A percentile compares a stretch with the other conserved stretches of the same genome.
These are phyloP conservation scores for Musa balbisiana DNA, from an alignment of 202 grass and related monocot genomes.

Conservation along the genomic window DNA sequence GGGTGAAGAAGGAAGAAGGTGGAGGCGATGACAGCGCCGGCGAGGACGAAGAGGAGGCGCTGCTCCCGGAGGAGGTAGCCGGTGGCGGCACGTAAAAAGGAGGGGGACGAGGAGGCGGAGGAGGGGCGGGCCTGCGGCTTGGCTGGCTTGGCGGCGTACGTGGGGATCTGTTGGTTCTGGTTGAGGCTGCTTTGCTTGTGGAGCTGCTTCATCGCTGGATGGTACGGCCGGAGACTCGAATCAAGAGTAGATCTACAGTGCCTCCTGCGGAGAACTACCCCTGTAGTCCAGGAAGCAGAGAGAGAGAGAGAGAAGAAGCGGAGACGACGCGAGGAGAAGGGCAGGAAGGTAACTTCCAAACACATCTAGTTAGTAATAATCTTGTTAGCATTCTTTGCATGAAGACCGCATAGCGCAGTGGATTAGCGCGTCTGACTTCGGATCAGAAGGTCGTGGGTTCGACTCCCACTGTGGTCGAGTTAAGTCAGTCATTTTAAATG, in stretches of 20 bases:
- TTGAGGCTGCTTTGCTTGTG: slow-evolving; percentile 19
- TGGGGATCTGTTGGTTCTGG: slow-evolving; percentile 34
- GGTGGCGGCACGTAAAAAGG: slow-evolving; percentile 32
- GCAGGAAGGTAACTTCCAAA: too few relatives aligned
- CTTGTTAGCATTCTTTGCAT: too few relatives aligned
- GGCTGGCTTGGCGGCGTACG: slow-evolving; percentile 34
- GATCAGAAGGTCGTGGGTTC: slow-evolving; percentile 99
- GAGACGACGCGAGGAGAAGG: too few relatives aligned
- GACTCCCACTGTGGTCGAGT: slow-evolving; percentile 94
- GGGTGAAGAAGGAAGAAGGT: slow-evolving; percentile 65
- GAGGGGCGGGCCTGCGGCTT: slow-evolving; percentile 33
- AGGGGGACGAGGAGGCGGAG: slow-evolving; percentile 33
- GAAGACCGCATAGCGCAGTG: slow-evolving; percentile 99
- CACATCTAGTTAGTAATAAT: fast-evolving
- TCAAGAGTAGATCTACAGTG: too few relatives aligned
- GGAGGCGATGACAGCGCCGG: slow-evolving; percentile 62
- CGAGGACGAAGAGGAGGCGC: slow-evolving; percentile 84
- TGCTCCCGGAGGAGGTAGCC: slow-evolving; percentile 78
- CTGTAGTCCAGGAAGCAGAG: too few relatives aligned
- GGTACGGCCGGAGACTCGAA: not conserved
- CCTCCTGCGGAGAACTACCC: too few relatives aligned
- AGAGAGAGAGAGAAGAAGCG: too few relatives aligned
- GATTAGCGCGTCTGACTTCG: slow-evolving; percentile 99
- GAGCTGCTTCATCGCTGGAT: slow-evolving; percentile 23
- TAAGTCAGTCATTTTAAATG: too few relatives aligned